Conservation (phyloP, 768 basidiomycete genomes). For the Tubosaeta brunneosetosa region DNA sequence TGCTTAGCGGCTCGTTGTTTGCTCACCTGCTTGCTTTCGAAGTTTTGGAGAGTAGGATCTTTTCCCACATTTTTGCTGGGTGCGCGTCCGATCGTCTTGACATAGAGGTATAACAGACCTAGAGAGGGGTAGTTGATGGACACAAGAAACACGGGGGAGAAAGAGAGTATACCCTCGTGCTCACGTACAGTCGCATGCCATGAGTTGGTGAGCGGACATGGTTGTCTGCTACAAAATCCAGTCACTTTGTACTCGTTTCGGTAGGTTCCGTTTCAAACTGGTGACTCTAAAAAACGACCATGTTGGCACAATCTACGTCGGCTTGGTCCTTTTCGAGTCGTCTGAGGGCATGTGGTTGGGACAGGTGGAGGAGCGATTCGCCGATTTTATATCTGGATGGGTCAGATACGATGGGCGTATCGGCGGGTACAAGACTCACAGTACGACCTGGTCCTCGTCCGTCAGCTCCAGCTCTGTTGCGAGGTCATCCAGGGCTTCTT, state of each 20-base stretch:
- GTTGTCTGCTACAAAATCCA: slow-evolving; percentile 90
- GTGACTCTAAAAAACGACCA: too few relatives aligned
- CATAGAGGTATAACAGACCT: slow-evolving; percentile 85
- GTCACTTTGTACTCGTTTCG: slow-evolving; percentile 98
- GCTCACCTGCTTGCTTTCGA: slow-evolving; percentile 87
- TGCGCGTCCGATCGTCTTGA: slow-evolving; percentile 97
- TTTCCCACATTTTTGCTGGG: slow-evolving; percentile 99
- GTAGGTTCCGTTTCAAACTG: too few relatives aligned
- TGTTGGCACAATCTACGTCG: too few relatives aligned
- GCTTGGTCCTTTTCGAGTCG: slow-evolving; percentile 69
- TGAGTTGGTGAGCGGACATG: slow-evolving; percentile 97
- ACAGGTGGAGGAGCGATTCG: slow-evolving; percentile 81
- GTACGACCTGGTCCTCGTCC: slow-evolving; percentile 75
- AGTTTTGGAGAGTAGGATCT: slow-evolving; percentile 87
- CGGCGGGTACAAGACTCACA: slow-evolving; percentile 44
- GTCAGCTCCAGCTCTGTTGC: slow-evolving; percentile 82
- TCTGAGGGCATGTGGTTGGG: slow-evolving; percentile 61
- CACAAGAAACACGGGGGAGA: neutral
- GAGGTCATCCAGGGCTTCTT: slow-evolving; percentile 90
- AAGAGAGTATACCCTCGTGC: slow-evolving; percentile 65
- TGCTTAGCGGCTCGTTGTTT: neutral
- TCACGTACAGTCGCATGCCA: slow-evolving; percentile 98
- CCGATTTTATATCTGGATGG: slow-evolving; percentile 87
- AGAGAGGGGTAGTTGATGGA: slow-evolving; percentile 20
- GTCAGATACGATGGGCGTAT: slow-evolving; percentile 42